Base-by-base conservation (phyloP, 768 basidiomycete genomes). In the Boletus rufocinnamomeus region DNA sequence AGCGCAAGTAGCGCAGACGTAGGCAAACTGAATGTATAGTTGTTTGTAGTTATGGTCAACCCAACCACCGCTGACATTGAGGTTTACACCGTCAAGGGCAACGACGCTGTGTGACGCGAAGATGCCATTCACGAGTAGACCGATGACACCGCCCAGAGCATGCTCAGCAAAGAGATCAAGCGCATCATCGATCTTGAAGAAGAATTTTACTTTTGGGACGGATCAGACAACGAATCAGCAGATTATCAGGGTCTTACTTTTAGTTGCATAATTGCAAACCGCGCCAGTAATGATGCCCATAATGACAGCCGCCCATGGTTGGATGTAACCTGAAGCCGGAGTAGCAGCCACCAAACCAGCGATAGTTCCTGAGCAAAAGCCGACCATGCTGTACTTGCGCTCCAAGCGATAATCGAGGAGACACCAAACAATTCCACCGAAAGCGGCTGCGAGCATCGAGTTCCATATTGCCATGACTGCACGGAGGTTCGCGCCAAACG, bases 81-180 rank as follows among this genome's bases (percentile, higher is more conserved):
- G 71, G 69, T 78, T 88, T 44, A 88, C 79, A 25, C 84, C 89
- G 66, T 95, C 92, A 58, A 91, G 77, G 16, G 77, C 77, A 25
- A 87, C 85, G 50, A 94, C 78, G 8, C 76, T 74, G 6, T 75
- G 74, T 23, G 87, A 83, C 17, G 87, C 93, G 65, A 95, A 93
- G 65, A 95, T 80, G 17, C 75, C 92, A 56, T 89, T 93, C 63
- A 80, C 62, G 49, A 92, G 69, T 17, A 91, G 79, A 44, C 92
- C 94, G 52, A 91, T 74, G 41, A 91, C 83, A 27, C 93, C 91
- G 8, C 92, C 93, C 41, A 95, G 75, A 38, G 88, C 95, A 77
- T 97, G 95, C 66, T 92, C 87, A 19, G 94, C 93, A 70, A 93
- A 95, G 46, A 95, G 82, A 80, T 98, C 95, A 50, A 97, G 86